Base-by-base conservation (phyloP, 129 eudicot genomes). In the Solidago caesia region DNA sequence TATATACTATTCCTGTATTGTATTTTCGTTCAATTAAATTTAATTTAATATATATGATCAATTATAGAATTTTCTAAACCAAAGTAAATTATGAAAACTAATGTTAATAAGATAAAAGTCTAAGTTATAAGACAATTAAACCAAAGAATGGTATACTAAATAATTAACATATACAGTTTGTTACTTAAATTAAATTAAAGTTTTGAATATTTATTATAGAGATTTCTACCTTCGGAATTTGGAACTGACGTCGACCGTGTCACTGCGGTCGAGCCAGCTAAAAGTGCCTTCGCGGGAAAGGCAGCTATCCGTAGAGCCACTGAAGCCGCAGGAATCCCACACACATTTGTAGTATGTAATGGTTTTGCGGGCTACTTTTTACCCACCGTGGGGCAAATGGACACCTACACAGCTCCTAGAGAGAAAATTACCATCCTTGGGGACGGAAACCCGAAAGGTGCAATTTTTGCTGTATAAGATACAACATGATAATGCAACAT, bases 191-290 rank as follows among this genome's bases (percentile, higher is more conserved):
- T 21, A 21, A 21, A 21, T 21, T 33, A 33, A 33, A 33, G 39
- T 1, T 7, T 27, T 9, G 6, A 5, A 62, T 6, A 29, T 7
- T 56, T 52, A 49, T 29, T 16, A 6, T 47, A 86, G 87, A 80
- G 81, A 70, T 86, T 86, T 71, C 41, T 83, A 51, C 90, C 87
- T 44, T 86, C 87, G 2, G 90, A 86, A 58, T 86, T 73, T 43
- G 85, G 83, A 12, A 39, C 5, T 1, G 87, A 86, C 67, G 87
- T 80, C 15, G 87, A 86, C 46, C 87, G 77, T 44, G 78, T 62
- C 11, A 70, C 77, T 14, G 81, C 83, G 5, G 76, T 86, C 3
- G 87, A 86, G 77, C 90, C 90, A 4, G 83, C 87, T 12, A 74
- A 64, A 15, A 76, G 76, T 4, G 6, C 13, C 13, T 77, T 82